Evolutionary conservation across 495 filamentous ascomycete genomes (phyloP), one percentile per base, ranked within the genome.

Genomic region (Aspergillus biplanus): DNA sequence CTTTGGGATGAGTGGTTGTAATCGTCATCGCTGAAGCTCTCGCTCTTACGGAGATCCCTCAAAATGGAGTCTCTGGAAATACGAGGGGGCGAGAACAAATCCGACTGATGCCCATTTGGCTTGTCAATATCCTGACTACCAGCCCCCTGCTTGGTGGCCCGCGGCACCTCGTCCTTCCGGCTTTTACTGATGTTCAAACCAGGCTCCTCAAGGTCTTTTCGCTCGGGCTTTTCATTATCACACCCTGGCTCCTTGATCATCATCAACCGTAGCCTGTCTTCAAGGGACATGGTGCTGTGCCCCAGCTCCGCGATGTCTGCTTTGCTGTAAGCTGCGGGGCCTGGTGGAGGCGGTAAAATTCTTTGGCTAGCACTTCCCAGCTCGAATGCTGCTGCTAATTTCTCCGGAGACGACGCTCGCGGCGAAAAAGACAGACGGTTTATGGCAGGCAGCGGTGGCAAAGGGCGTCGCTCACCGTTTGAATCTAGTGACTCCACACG

Each of bases 41-140:
- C 84, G 54, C 88, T 85, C 47, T 89, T 89, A 67, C 93, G 92
- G 27, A 98, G 88, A 60, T 92, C 92, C 15, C 92, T 87, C 53
- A 97, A 77, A 60, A 98, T 98, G 0, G 93, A 96, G 70, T 97
- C 95, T 21, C 95, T 85, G 37, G 95, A 97, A 69, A 97, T 94
- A 33, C 88, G 89, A 13, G 91, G 90, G 34, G 89, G 85, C 15
- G 73, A 72, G 49, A 76, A 76, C 7, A 71, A 48, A 39, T 72
- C 67, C 3, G 50, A 2, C 5, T 31, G 49, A 21, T 67, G 66
- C 8, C 50, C 60, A 21, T 42, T 6, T 31, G 83, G 78, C 46
- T 76, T 78, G 52, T 82, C 77, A 27, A 68, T 62, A 3, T 58
- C 67, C 16, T 59, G n/a, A 21, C 64, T 67, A 11, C 71, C 66